Evolutionary conservation across 305 asterid genomes (phyloP).

Genomic region (Solanum hybrid): DNA sequence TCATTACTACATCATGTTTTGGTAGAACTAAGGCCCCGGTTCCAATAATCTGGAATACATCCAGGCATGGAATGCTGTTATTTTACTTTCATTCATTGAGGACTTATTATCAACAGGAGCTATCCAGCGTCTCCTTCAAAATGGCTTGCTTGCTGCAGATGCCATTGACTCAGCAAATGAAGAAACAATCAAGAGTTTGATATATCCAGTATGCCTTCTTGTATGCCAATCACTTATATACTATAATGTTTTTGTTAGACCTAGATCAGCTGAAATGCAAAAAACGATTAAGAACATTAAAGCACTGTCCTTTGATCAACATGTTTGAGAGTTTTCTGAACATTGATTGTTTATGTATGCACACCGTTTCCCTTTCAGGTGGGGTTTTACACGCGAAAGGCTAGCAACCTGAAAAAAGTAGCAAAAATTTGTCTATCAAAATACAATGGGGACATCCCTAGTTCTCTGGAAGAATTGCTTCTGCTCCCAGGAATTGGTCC

Average conservation of each 20-base stretch:
- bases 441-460: slow-evolving; percentile 84
- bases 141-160: slow-evolving; percentile 69
- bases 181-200: slow-evolving; percentile 54
- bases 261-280: slow-evolving; percentile 5
- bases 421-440: slow-evolving; percentile 67
- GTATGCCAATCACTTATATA: neutral
- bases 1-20: neutral
- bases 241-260: neutral
- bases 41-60: neutral
- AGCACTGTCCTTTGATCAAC: neutral
- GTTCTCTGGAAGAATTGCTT: slow-evolving; percentile 71
- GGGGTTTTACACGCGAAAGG: slow-evolving; percentile 95
- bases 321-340: neutral
- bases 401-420: slow-evolving; percentile 79
- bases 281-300: neutral
- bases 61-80: neutral
- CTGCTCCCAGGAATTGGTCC: slow-evolving; percentile 98
- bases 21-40: neutral
- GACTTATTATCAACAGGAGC: slow-evolving; percentile 55
- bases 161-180: slow-evolving; percentile 62
- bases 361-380: slow-evolving; percentile 39
- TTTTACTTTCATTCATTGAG: neutral
- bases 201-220: slow-evolving; percentile 60
- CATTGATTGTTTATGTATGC: neutral
- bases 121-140: slow-evolving; percentile 71